Evolutionary conservation across 192 early-diverging fungal genomes (phyloP).

Genomic region (Phlyctochytrium planicorne): DNA sequence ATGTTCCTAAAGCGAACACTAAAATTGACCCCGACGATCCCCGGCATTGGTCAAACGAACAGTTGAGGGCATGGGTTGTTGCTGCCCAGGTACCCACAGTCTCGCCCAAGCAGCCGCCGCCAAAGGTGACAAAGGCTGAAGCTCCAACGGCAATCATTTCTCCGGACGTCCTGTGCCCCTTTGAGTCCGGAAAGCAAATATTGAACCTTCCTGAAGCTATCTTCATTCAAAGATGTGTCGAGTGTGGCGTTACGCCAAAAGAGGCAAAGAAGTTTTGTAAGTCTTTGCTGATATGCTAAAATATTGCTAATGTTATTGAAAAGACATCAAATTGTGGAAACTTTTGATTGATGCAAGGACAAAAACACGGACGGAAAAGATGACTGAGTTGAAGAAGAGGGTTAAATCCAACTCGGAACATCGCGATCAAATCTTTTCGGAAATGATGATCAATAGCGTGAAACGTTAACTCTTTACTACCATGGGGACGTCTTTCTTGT

Average conservation of each 20-base stretch:
- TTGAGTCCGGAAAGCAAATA: constrained; percentile 45
- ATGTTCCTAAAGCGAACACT: constrained; percentile 14
- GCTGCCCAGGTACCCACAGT: no score
- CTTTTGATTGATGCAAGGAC: not conserved
- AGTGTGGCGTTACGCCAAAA: constrained; percentile 30
- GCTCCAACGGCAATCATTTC: no score
- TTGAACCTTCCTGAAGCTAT: constrained; percentile 37
- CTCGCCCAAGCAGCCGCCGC: no score
- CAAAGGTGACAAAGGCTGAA: constrained; percentile 17
- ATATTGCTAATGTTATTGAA: no score
- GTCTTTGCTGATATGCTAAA: no score
- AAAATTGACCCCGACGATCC: constrained; percentile 33
- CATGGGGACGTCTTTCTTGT: no score
- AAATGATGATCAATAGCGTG: no score
- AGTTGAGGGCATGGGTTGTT: constrained; percentile 42
- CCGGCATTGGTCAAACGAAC: constrained; percentile 37
- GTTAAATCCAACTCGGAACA: no score
- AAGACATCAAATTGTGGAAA: constrained; percentile 41
- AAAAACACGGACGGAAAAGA: not conserved
- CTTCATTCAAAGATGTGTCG: constrained; percentile 41
- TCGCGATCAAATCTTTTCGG: no score
- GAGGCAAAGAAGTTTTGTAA: constrained; percentile 43
- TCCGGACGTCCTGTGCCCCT: constrained; percentile 38
- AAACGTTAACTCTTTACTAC: no score
- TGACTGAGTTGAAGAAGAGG: not conserved